These are phyloP conservation scores for Ganoderma boninense DNA, from an alignment of 1,284 basidiomycete genomes.

Conservation along the genomic window DNA sequence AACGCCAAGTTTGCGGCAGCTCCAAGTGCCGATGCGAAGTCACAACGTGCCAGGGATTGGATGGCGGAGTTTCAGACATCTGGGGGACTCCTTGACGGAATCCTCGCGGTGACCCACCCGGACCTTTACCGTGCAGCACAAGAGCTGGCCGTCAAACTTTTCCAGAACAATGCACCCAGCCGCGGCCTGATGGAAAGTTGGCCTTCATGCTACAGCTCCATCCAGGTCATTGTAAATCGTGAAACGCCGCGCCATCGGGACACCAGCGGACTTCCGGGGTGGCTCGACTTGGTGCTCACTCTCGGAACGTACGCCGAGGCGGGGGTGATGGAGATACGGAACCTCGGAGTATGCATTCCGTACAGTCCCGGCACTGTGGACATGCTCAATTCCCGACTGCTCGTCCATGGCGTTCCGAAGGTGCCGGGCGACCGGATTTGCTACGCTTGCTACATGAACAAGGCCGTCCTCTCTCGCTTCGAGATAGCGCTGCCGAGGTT, in stretches of 20 bases:
- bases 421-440: not conserved
- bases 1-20: too few relatives aligned
- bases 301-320: not conserved
- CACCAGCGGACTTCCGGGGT: not conserved
- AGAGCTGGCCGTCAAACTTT: too few relatives aligned
- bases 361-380: not conserved
- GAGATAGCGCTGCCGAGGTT: too few relatives aligned
- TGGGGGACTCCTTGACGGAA: too few relatives aligned
- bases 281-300: not conserved
- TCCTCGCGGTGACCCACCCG: too few relatives aligned
- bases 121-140: too few relatives aligned
- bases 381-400: not conserved
- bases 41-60: too few relatives aligned
- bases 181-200: not conserved
- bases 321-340: not conserved
- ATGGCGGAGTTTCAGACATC: too few relatives aligned
- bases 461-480: not conserved
- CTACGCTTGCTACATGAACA: not conserved
- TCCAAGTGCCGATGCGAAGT: too few relatives aligned
- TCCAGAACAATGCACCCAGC: too few relatives aligned
- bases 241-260: not conserved
- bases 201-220: not conserved
- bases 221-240: not conserved
- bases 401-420: constrained; percentile 1
- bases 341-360: not conserved